Base-by-base conservation (phyloP, 2,329 filamentous ascomycete species). In the Domatiomyces globalis region DNA sequence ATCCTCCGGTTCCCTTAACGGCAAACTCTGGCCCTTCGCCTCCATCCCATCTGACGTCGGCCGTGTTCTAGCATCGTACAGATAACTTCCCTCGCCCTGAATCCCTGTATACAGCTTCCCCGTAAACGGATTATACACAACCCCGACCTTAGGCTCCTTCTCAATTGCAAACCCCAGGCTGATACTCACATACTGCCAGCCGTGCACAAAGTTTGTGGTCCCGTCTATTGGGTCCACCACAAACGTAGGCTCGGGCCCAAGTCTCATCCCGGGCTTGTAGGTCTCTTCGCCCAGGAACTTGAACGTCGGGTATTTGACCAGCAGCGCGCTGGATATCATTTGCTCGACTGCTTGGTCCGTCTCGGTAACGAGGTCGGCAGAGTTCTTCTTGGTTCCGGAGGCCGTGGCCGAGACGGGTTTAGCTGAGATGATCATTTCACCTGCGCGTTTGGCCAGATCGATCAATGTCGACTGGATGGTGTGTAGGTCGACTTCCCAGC, bases 191-290 rank as follows among this genome's bases (percentile, higher is more conserved):
- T 76, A 78, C 1, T 75, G 75, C 61, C 78, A 73, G 19, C 70
- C 69, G 63, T 82, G 79, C n/a, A 81, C 75, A 57, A 83, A 81
- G 65, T 82, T 82, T 22, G 77, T 77, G 2, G 79, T 82, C 48
- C 79, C 79, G 63, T 83, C 79, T 48, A 82, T 81, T 4, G 79
- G 79, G 61, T 83, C 79, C 54, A 78, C 73, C 53, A 81, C 71
- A 66, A 82, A 81, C 2, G 79, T 81, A 2, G 79, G 78, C 1
- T 66, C 67, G 20, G 69, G 53, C 0, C 72, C 75, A 45, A 82
- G 68, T n/a, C 62, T 67, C 58, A 69, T 69, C 27, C 73, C 72
- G 1, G 76, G 72, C 46, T 74, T 67, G 65, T 81, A 81, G 2
- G 78, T 81, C 61, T 81, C 78, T 61, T 78, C 76, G 56, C 76